Conservation (phyloP, 2,329 filamentous ascomycete species). For the Aspergillus unguis region DNA sequence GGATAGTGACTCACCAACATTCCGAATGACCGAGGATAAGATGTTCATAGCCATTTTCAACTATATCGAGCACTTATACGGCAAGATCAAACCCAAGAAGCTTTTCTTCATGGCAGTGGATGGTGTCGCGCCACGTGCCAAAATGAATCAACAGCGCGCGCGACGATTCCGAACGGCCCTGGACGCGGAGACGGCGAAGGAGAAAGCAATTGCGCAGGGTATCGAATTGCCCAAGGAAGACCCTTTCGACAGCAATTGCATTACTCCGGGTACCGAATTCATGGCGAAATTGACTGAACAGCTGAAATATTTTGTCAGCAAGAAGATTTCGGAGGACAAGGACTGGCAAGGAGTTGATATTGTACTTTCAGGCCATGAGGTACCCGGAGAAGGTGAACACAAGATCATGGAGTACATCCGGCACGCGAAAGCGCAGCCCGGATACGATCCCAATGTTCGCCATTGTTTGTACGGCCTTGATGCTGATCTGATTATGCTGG, state of each 20-base stretch:
- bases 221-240: constrained; percentile 92
- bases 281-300: constrained; percentile 95
- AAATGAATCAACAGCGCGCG: constrained; percentile 99
- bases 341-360: constrained; percentile 98
- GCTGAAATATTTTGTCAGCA: constrained; percentile 97
- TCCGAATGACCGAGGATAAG: constrained; percentile 92
- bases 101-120: constrained; percentile 99
- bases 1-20: constrained; percentile 85
- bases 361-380: constrained; percentile 94
- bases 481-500: constrained; percentile 97
- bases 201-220: constrained; percentile 87
- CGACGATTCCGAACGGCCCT: constrained; percentile 91
- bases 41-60: constrained; percentile 99
- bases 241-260: constrained; percentile 98
- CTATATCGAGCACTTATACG: constrained; percentile 97
- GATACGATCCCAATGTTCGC: constrained; percentile 87
- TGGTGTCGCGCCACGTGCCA: constrained; percentile 92
- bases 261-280: constrained; percentile 92
- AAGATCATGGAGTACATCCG: constrained; percentile 99
- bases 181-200: constrained; percentile 82
- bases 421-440: constrained; percentile 89
- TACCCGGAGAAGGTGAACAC: constrained; percentile 96
- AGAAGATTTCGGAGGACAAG: constrained; percentile 93
- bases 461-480: constrained; percentile 97
- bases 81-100: constrained; percentile 97